Evolutionary conservation across 2,329 filamentous ascomycete genomes (phyloP).

Genomic region (Teratosphaeria epicoccoides): DNA sequence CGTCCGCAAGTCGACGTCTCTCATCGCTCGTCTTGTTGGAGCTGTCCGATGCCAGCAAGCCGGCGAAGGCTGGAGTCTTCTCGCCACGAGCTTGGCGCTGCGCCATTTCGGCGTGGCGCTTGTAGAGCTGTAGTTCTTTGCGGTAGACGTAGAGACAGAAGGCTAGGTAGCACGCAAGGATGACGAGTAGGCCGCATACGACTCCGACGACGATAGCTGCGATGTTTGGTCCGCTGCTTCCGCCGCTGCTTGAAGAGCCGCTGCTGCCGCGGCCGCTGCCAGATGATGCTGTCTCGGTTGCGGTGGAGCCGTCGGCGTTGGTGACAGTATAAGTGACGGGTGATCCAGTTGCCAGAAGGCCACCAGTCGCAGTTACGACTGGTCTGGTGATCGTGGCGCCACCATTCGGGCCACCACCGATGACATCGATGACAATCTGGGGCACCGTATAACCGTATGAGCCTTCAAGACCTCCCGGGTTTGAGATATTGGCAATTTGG

Average conservation of each 20-base stretch:
- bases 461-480: conserved; percentile 47
- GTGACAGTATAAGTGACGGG: conserved; percentile 60
- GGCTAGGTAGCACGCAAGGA: conserved; percentile 54
- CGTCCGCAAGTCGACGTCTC: not conserved
- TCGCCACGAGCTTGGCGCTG: conserved; percentile 44
- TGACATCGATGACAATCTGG: conserved; percentile 48
- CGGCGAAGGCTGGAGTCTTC: conserved; percentile 17
- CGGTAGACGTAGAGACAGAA: conserved; percentile 67
- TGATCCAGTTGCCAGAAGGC: conserved; percentile 60
- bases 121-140: conserved; percentile 59
- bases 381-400: conserved; percentile 61
- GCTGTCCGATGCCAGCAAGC: conserved; percentile 18
- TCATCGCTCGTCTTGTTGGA: conserved; percentile 15
- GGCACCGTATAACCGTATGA: conserved; percentile 61
- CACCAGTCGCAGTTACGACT: conserved; percentile 50
- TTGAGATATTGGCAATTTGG: conserved; percentile 34
- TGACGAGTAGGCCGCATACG: conserved; percentile 54
- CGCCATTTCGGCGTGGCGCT: conserved; percentile 55
- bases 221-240: conserved; percentile 32
- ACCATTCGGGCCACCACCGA: conserved; percentile 57
- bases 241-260: conserved; percentile 5
- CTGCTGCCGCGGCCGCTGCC: conserved; percentile 28
- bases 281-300: conserved; percentile 33
- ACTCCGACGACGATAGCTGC: conserved; percentile 48
- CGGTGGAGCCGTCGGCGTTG: conserved; percentile 34